phyloP scores from a whole-genome alignment of 169 alveolate genomes.

The Neospora caninum region DNA sequence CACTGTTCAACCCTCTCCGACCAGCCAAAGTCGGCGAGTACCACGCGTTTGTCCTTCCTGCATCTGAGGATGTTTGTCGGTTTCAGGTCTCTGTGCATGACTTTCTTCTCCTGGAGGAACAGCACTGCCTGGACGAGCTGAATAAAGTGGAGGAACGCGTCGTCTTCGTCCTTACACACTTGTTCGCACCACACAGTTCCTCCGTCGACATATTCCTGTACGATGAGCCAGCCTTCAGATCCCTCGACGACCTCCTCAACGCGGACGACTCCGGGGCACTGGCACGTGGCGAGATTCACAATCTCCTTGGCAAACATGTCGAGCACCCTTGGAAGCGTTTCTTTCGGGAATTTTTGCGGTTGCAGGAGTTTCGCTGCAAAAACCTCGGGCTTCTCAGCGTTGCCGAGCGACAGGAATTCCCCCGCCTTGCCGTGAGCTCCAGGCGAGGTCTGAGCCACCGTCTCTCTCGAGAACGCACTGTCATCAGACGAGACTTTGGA shows the following conservation, averaged over 20 bases:
- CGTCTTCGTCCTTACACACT: conserved; percentile 75
- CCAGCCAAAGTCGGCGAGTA: conserved; percentile 87
- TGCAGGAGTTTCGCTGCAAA: conserved; percentile 84
- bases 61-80: conserved; percentile 81
- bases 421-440: neutral
- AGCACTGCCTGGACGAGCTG: conserved; percentile 82
- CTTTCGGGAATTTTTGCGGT: conserved; percentile 80
- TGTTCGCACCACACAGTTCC: conserved; percentile 85
- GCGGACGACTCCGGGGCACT: conserved; percentile 85
- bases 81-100: conserved; percentile 81
- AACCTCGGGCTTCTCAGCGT: conserved; percentile 76
- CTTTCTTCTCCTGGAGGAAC: conserved; percentile 78
- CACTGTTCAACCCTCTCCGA: conserved; percentile 78
- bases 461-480: neutral
- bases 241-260: conserved; percentile 82
- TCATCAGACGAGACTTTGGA: neutral
- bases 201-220: conserved; percentile 83
- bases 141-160: conserved; percentile 80
- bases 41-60: conserved; percentile 72
- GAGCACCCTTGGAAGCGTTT: conserved; percentile 78
- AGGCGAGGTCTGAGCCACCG: neutral
- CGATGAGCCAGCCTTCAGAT: conserved; percentile 80
- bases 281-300: conserved; percentile 78
- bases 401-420: neutral
- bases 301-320: conserved; percentile 83